Conservation (phyloP, 176 grass and related monocot genomes). For the Tuctoria greenei region DNA sequence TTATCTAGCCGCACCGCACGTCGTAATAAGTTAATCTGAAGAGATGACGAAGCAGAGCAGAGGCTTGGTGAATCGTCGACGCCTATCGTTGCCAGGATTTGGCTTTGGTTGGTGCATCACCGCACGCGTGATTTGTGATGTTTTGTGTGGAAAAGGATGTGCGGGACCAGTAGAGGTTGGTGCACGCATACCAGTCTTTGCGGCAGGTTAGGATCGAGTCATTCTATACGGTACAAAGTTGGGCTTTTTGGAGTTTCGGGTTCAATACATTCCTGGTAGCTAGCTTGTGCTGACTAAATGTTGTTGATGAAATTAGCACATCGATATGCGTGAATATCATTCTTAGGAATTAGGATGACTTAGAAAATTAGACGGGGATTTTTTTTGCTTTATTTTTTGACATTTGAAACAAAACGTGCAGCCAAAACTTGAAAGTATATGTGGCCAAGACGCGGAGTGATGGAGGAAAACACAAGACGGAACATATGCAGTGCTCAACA, state of each 20-base stretch:
- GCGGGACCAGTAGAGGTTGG: background rate
- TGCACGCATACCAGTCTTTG: slow-evolving; percentile 29
- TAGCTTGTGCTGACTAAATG: slow-evolving; percentile 7
- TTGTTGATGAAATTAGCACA: background rate
- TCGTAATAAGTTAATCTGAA: slow-evolving; percentile 4
- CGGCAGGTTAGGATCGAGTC: background rate
- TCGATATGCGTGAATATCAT: background rate
- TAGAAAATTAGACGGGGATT: background rate
- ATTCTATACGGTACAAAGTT: slow-evolving; percentile 12
- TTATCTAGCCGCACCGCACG: too few species aligned
- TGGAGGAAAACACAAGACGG: background rate
- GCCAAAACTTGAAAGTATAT: background rate
- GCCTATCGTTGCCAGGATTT: slow-evolving; percentile 12
- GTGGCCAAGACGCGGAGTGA: background rate
- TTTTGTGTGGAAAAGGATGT: background rate
- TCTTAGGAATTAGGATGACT: background rate
- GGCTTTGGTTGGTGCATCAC: background rate
- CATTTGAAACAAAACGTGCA: slow-evolving; percentile 1
- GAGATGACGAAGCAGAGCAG: background rate
- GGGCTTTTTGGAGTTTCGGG: background rate
- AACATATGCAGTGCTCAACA: background rate
- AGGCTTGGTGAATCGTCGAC: background rate
- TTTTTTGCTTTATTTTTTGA: background rate
- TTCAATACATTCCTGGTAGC: background rate
- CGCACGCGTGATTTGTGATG: background rate